These are phyloP conservation scores for Agaricus blazei DNA, from an alignment of 768 basidiomycete species.

Conservation along the genomic window DNA sequence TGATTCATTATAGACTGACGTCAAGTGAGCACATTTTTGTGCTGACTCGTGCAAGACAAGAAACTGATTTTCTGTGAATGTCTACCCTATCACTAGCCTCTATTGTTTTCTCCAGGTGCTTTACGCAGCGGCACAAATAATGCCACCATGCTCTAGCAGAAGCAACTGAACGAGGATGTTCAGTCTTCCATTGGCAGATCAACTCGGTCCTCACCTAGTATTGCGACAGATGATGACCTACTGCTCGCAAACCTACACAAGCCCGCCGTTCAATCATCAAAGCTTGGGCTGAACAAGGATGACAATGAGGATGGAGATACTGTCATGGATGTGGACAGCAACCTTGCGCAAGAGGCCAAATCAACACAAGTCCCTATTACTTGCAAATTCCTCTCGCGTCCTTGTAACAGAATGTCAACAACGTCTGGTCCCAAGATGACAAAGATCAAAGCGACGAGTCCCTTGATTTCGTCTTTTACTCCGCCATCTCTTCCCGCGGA, in stretches of 20 bases:
- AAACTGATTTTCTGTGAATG: conserved; percentile 58
- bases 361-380: conserved; percentile 2
- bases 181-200: conserved; percentile 8
- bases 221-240: conserved; percentile 7
- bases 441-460: conserved; percentile 1
- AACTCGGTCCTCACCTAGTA: conserved; percentile 1
- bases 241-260: conserved; percentile 1
- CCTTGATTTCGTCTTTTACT: conserved; percentile 4
- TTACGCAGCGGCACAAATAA: conserved; percentile 18
- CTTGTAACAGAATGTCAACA: conserved; percentile 6
- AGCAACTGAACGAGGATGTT: conserved; percentile 9
- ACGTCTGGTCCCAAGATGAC: conserved; percentile 2
- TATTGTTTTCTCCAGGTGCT: conserved; percentile 17
- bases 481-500: conserved; percentile 6
- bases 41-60: conserved; percentile 67
- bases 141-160: conserved; percentile 18
- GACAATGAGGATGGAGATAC: conserved; percentile 2
- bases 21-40: conserved; percentile 73
- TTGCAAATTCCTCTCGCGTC: conserved; percentile 7
- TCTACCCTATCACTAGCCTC: conserved; percentile 48
- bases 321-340: conserved; percentile 6
- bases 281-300: not conserved
- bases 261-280: conserved; percentile 7
- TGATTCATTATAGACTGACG: conserved; percentile 46
- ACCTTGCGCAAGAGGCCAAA: not conserved